These are phyloP conservation scores for Candida coquimbonensis DNA, from an alignment of 805 yeast genomes.

Conservation along the genomic window DNA sequence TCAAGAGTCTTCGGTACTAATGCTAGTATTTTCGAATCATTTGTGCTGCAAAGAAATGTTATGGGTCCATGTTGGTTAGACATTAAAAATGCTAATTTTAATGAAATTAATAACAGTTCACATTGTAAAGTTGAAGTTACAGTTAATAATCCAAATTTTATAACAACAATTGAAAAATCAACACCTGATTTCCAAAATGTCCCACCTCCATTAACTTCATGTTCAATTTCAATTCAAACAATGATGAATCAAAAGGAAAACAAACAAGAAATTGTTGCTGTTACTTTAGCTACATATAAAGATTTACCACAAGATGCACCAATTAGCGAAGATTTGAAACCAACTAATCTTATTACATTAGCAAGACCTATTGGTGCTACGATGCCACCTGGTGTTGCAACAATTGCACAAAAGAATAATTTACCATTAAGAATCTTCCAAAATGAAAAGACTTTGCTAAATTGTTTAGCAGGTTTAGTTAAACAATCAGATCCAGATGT, in stretches of 20 bases:
- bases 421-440: constrained; percentile 52
- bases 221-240: constrained; percentile 76
- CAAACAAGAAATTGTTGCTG: constrained; percentile 81
- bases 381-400: constrained; percentile 72
- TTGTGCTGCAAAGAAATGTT: constrained; percentile 71
- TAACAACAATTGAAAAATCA: constrained; percentile 41
- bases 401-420: constrained; percentile 48
- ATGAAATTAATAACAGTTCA: constrained; percentile 52
- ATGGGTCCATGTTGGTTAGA: constrained; percentile 99
- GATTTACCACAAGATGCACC: constrained; percentile 73
- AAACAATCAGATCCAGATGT: constrained; percentile 84
- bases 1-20: constrained; percentile 73
- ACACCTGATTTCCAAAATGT: constrained; percentile 30
- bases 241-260: constrained; percentile 66
- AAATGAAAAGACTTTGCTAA: constrained; percentile 67
- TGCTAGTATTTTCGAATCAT: constrained; percentile 72
- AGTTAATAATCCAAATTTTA: constrained; percentile 39
- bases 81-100: constrained; percentile 56
- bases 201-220: constrained; percentile 63
- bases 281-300: constrained; percentile 66
- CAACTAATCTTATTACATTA: constrained; percentile 59
- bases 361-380: constrained; percentile 72
- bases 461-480: constrained; percentile 65
- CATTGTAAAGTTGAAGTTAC: constrained; percentile 77
- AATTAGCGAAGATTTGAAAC: constrained; percentile 50